Evolutionary conservation across 768 basidiomycete species (phyloP), one percentile per base, ranked within the genome.

Genomic region (Rhodotorula babjevae): DNA sequence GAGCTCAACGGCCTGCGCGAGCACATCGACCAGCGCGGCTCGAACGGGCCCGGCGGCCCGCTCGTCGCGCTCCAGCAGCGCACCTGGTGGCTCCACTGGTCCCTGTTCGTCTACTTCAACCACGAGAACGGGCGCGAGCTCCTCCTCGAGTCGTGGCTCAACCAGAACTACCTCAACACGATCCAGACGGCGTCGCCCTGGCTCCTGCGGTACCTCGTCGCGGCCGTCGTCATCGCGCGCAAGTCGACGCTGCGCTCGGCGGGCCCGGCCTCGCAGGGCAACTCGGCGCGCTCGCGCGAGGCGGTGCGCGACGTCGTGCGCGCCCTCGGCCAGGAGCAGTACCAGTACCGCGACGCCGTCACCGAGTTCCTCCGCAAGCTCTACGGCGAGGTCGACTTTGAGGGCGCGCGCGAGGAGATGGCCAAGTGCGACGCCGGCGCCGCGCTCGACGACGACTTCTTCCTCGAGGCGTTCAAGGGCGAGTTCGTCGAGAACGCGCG

Each of bases 21-120:
- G 63, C 84, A 88, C 62, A 90, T 98, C 81, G 95, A 98, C 81
- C 87, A 90, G 11, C 87, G 91, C 36, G 78, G 79, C 3, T 75
- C 80, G 33, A 78, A 80, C 29, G 71, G 74, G 14, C 77, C 79
- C 21, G 78, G 76, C n/a, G 71, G 76, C 14, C 88, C 90, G 0
- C 86, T 94, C 42, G 85, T 87, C 50, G 92, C 96, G 79, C 85
- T 99, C 44, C 93, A 97, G 81, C 91, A 93, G 6, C 87, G 96
- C 69, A 92, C 93, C 29, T 97, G 95, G 93, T 86, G 95, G 71
- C 87, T 92, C 14, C 96, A 98, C 82, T 99, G 95, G 96, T 91
- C 90, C 2, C 87, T 99, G 61, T 98, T 97, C 81, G 93, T 97
- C 67, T 98, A 95, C 84, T 99, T 93, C 85, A 97, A 96, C 83